phyloP scores from a whole-genome alignment of 495 filamentous ascomycete genomes.

The Neurospora sp. region DNA sequence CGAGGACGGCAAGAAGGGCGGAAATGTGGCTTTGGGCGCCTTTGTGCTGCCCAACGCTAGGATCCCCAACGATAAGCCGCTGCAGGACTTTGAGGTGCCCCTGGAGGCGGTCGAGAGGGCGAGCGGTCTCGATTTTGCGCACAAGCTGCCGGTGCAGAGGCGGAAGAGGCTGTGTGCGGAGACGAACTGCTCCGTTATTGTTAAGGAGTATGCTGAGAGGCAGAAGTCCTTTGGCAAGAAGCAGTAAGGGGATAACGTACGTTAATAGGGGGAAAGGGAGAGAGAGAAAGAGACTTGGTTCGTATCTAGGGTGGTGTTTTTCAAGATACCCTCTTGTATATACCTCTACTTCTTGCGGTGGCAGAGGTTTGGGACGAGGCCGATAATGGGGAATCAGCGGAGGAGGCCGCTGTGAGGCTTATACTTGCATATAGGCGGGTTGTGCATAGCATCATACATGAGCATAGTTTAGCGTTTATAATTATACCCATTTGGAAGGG shows the following conservation, averaged over 20 bases:
- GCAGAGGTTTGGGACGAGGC: neutral
- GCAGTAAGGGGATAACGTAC: neutral
- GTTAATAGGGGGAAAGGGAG: neutral
- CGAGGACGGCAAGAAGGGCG: constrained; percentile 63
- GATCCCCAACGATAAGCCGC: constrained; percentile 77
- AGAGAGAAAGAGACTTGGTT: neutral
- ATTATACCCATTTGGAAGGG: neutral
- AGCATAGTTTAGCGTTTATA: neutral
- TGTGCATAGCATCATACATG: neutral
- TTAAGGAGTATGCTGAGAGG: constrained; percentile 64
- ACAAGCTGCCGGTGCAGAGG: constrained; percentile 59
- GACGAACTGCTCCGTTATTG: constrained; percentile 65
- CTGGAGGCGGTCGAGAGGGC: constrained; percentile 86
- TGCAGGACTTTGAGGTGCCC: constrained; percentile 89
- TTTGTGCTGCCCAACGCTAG: constrained; percentile 90
- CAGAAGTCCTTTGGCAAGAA: constrained; percentile 47
- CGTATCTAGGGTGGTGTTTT: neutral
- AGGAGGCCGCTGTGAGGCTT: neutral
- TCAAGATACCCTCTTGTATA: neutral
- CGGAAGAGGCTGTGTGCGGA: constrained; percentile 79
- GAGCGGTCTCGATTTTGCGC: constrained; percentile 81
- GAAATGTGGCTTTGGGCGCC: constrained; percentile 80
- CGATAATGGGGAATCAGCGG: neutral
- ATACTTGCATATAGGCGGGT: neutral
- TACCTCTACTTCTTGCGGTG: neutral